Conservation (phyloP, 2,329 filamentous ascomycete genomes). For the Ustulina deusta region DNA sequence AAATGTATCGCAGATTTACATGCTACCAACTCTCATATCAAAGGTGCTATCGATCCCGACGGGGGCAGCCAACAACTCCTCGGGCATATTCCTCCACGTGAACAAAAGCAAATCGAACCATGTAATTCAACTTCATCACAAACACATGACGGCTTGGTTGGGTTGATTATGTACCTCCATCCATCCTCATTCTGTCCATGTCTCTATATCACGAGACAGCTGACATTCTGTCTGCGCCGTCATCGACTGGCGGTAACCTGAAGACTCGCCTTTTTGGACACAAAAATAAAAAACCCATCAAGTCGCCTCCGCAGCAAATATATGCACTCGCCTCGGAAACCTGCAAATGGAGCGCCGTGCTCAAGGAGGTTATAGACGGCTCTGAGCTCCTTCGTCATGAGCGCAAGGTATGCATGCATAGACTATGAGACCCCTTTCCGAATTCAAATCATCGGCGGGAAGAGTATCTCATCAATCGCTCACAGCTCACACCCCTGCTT, state of each 20-base stretch:
- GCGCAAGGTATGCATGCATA: constrained; percentile 75
- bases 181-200: constrained; percentile 66
- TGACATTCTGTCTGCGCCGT: constrained; percentile 73
- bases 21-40: not conserved
- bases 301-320: constrained; percentile 82
- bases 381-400: constrained; percentile 82
- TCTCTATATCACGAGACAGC: constrained; percentile 96
- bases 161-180: constrained; percentile 31
- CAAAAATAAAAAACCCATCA: constrained; percentile 73
- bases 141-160: not conserved
- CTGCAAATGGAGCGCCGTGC: constrained; percentile 87
- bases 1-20: constrained; percentile 9
- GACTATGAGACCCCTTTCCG: not conserved
- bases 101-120: not conserved
- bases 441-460: constrained; percentile 29
- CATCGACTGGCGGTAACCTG: constrained; percentile 81
- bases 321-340: constrained; percentile 90
- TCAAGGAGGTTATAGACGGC: constrained; percentile 91
- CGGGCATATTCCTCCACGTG: not conserved
- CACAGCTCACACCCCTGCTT: constrained; percentile 81
- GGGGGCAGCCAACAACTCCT: not conserved
- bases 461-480: constrained; percentile 48
- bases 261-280: constrained; percentile 83
- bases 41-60: not conserved
- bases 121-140: constrained; percentile 1